Evolutionary conservation across 371 early-diverging fungal genomes (phyloP), one percentile per base, ranked within the genome.

Genomic region (Mucor racemosus): DNA sequence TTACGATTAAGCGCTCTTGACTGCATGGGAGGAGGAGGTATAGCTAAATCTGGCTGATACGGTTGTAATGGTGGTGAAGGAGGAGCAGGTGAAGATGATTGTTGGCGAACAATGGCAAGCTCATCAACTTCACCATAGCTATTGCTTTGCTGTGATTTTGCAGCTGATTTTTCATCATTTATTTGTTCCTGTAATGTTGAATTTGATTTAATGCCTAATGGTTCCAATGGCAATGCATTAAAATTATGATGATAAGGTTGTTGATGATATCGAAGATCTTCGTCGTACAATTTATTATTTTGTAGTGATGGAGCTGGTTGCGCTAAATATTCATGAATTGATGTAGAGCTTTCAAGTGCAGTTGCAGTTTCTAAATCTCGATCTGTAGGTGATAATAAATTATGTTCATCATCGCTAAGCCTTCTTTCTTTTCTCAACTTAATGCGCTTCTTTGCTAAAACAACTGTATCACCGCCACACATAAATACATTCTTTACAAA

Each of bases 401-500:
- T 65, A 9, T 39, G 55, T 50, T 72, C 67, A 39, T 72, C 72
- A 14, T 68, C 72, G 26, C 72, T 72, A 19, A 64, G 31, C 39
- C 67, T 54, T 38, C 68, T 44, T 21, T 64, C 57, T 41, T 68
- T 72, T 58, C 58, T 56, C 11, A 79, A 56, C 19, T 79, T 71
- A 10, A 74, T 68, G 0, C 84, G 79, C 38, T 84, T 84, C 53
- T 76, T 67, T 17, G 76, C 81, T 44, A 84, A 50, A 11, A 67
- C 65, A 38, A 73, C 75, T 1, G 81, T 77, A 48, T 79, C 84
- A 1, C 72, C 68, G 36, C 84, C 81, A 61, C 84, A 84, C 58
- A 68, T 72, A 17, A 84, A 60, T 2, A 84, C 72, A 31, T 76
- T 76, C 11, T 62, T 56, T 17, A 84, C 44, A 62, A 84, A 81